Base-by-base conservation (phyloP, 805 yeast genomes). In the Teunomyces aglyptinius region DNA sequence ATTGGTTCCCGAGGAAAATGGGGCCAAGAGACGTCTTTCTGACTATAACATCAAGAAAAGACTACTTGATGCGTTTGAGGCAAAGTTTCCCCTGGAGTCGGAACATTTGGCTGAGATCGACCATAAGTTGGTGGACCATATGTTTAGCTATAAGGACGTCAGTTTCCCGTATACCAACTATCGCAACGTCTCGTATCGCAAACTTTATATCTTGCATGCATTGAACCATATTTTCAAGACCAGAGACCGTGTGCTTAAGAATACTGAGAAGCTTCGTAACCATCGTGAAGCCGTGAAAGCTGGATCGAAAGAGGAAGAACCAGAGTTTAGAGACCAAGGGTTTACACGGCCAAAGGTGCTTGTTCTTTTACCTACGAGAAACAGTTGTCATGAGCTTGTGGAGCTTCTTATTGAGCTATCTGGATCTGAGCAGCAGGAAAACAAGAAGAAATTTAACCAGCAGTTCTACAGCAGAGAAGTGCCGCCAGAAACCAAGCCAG, bases 281-380 rank as follows among this genome's bases (percentile, higher is more conserved):
- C 71, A 70, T 47, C 73, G 73, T 49, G 80, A 73, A 31, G 61
- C 68, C 15, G 71, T 68, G 2, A 52, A 50, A 11, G 58, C 56
- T 3, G 44, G 40, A 1, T 24, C 41, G 13, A 28, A 18, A 4
- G 34, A 34, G 6, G 59, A 62, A 54, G 83, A 78, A 49, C 79
- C 79, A 10, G 95, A 89, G 56, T 75, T 77, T 52, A 71, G 96
- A 46, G 99, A 94, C 63, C 98, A 94, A 65, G 98, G 99, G 24
- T 94, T 89, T 63, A 91, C 97, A 0, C 77, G 98, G 51, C 96
- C 99, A 1, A 91, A 90, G 58, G 90, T 86, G 1, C 68, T 94
- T 46, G 80, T 92, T 4, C 65, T 94, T 20, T 69, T 89, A 34
- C 98, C 99, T 10, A 89, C 96, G 0, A 78, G 97, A 58, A 78